Evolutionary conservation across 2,329 filamentous ascomycete species (phyloP).

Genomic region (Clonostachys rhizophaga): DNA sequence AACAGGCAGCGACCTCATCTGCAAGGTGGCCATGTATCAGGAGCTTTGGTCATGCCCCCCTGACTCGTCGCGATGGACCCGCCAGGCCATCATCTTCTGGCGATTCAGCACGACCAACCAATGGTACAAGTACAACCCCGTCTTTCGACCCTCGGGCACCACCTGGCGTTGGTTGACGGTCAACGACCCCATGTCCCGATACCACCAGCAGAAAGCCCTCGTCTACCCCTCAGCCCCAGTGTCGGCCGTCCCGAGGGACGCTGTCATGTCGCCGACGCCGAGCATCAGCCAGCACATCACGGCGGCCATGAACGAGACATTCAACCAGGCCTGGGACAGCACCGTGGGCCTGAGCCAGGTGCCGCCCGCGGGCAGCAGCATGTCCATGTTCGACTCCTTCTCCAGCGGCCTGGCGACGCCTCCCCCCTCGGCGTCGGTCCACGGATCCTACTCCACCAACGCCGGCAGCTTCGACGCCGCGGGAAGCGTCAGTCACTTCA

Average conservation of each 20-base stretch:
- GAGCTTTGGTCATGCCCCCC: constrained; percentile 56
- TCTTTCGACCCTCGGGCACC: constrained; percentile 47
- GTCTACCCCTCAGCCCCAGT: constrained; percentile 22
- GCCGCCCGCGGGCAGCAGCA: constrained; percentile 15
- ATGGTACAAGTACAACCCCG: constrained; percentile 43
- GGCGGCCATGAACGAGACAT: constrained; percentile 53
- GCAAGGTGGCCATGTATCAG: constrained; percentile 62
- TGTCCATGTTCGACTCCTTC: constrained; percentile 44
- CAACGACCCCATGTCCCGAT: constrained; percentile 53
- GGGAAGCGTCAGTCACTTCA: constrained; percentile 19
- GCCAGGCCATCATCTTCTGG: constrained; percentile 60
- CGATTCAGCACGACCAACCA: constrained; percentile 51
- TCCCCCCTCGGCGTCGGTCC: constrained; percentile 47
- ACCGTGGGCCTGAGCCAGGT: constrained; percentile 22
- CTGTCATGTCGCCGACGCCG: constrained; percentile 49
- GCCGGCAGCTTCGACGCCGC: constrained; percentile 34
- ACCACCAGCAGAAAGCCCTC: constrained; percentile 46
- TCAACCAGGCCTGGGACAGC: constrained; percentile 42
- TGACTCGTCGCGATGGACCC: constrained; percentile 42
- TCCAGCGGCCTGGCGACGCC: constrained; percentile 50
- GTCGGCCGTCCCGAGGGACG: constrained; percentile 25
- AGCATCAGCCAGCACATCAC: constrained; percentile 44
- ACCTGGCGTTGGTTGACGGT: constrained; percentile 60
- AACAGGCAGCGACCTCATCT: constrained; percentile 51
- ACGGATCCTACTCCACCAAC: constrained; percentile 37